Evolutionary conservation across 805 yeast species (phyloP).

Genomic region (Teunomyces aglyptinius): DNA sequence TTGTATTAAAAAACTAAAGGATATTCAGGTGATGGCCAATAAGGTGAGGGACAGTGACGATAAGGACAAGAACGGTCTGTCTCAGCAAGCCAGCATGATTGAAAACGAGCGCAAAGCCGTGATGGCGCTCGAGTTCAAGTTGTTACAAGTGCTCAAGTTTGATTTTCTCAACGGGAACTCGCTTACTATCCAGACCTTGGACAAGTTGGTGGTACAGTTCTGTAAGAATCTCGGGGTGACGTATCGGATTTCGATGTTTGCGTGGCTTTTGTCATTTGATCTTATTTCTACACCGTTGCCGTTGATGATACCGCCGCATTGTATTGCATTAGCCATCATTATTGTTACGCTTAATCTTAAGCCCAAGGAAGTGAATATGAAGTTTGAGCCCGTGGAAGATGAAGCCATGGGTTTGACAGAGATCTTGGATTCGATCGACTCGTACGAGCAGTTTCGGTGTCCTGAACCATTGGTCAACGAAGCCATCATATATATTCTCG

Average conservation of each 20-base stretch:
- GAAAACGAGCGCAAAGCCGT: conserved; percentile 59
- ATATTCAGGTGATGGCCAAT: conserved; percentile 53
- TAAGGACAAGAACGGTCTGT: conserved; percentile 24
- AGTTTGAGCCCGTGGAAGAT: conserved; percentile 10
- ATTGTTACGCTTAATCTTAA: conserved; percentile 56
- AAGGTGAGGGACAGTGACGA: conserved; percentile 36
- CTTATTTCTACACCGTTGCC: conserved; percentile 65
- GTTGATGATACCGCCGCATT: conserved; percentile 70
- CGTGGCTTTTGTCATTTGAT: conserved; percentile 81
- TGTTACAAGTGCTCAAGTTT: conserved; percentile 74
- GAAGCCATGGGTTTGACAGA: conserved; percentile 15
- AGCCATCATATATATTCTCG: conserved; percentile 56
- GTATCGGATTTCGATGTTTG: conserved; percentile 48
- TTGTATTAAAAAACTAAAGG: conserved; percentile 71
- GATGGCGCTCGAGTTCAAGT: conserved; percentile 62
- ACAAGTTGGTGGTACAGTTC: conserved; percentile 62
- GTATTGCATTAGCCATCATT: conserved; percentile 67
- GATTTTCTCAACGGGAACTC: conserved; percentile 68
- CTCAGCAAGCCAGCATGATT: conserved; percentile 11
- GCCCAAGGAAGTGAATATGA: conserved; percentile 23
- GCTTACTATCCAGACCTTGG: conserved; percentile 40
- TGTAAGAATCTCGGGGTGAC: conserved; percentile 49
- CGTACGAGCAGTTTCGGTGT: conserved; percentile 36
- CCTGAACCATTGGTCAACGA: conserved; percentile 46
- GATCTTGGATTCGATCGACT: conserved; percentile 32